Conservation (phyloP, 1,284 basidiomycete species). For the Heterobasidion irregulare region DNA sequence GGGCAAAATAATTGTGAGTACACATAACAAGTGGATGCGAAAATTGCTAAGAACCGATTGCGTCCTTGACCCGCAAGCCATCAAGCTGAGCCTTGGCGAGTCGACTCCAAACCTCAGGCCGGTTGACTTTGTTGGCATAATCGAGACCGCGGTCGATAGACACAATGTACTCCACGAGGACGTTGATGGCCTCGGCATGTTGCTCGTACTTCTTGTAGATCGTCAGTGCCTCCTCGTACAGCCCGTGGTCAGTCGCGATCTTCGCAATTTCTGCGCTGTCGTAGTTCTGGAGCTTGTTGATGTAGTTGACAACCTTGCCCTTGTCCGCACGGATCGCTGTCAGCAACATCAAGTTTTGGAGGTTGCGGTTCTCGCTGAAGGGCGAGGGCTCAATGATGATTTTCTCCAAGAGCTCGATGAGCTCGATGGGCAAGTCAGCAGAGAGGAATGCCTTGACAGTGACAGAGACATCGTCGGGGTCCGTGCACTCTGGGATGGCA, state of each 20-base stretch:
- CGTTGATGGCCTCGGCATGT: slow-evolving; percentile 93
- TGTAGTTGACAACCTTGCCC: slow-evolving; percentile 97
- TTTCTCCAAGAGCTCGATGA: slow-evolving; percentile 98
- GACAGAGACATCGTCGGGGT: slow-evolving; percentile 97
- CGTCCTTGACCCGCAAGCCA: slow-evolving; percentile 96
- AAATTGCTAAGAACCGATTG: slow-evolving; percentile 63
- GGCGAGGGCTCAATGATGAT: slow-evolving; percentile 96
- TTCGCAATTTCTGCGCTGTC: slow-evolving; percentile 93
- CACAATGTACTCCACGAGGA: slow-evolving; percentile 97
- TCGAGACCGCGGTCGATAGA: slow-evolving; percentile 96
- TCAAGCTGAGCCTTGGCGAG: slow-evolving; percentile 99
- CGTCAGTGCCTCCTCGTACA: slow-evolving; percentile 95
- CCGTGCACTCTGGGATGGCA: slow-evolving; percentile 94
- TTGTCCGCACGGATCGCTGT: slow-evolving; percentile 98
- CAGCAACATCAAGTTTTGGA: slow-evolving; percentile 91
- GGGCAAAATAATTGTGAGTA: background rate
- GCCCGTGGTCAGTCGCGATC: slow-evolving; percentile 94
- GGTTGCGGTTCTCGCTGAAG: slow-evolving; percentile 95
- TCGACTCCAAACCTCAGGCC: slow-evolving; percentile 95
- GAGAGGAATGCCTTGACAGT: slow-evolving; percentile 99
- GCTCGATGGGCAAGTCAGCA: slow-evolving; percentile 93
- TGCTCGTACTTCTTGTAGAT: slow-evolving; percentile 96
- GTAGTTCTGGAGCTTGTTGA: slow-evolving; percentile 96
- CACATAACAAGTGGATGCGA: background rate
- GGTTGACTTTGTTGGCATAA: slow-evolving; percentile 95